Conservation (phyloP, 2,329 filamentous ascomycete genomes). For the Fusarium mundagurra region DNA sequence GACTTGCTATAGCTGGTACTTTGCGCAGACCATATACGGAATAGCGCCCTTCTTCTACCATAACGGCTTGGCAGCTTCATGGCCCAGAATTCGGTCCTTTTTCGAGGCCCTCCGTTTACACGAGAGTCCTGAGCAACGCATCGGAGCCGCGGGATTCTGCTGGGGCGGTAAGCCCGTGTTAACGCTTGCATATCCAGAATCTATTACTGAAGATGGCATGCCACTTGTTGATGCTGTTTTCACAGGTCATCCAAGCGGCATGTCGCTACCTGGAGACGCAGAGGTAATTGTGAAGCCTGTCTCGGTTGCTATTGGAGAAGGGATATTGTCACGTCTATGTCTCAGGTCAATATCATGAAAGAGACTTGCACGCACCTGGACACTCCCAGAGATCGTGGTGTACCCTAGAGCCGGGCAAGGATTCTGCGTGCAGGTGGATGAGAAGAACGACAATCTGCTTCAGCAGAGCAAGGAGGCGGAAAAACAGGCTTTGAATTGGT, state of each 20-base stretch:
- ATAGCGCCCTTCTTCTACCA: background rate
- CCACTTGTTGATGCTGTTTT: background rate
- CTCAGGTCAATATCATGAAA: background rate
- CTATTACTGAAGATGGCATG: background rate
- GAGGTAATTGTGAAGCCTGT: background rate
- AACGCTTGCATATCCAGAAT: background rate
- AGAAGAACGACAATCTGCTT: background rate
- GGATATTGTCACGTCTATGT: fast-evolving
- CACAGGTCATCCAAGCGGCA: background rate
- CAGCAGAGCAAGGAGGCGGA: background rate
- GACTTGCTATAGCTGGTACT: fast-evolving
- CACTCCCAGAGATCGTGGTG: fast-evolving
- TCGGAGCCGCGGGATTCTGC: background rate
- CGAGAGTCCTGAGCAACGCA: background rate
- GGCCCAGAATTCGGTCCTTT: background rate
- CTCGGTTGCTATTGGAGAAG: background rate
- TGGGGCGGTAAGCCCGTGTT: background rate
- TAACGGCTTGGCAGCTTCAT: fast-evolving
- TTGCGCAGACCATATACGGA: background rate
- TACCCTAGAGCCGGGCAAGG: background rate
- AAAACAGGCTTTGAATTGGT: background rate
- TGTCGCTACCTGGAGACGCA: fast-evolving
- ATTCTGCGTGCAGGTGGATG: background rate
- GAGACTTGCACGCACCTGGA: fast-evolving
- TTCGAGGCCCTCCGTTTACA: background rate